Base-by-base conservation (phyloP, 2,329 filamentous ascomycete species). In the Aspergillus hortae region DNA sequence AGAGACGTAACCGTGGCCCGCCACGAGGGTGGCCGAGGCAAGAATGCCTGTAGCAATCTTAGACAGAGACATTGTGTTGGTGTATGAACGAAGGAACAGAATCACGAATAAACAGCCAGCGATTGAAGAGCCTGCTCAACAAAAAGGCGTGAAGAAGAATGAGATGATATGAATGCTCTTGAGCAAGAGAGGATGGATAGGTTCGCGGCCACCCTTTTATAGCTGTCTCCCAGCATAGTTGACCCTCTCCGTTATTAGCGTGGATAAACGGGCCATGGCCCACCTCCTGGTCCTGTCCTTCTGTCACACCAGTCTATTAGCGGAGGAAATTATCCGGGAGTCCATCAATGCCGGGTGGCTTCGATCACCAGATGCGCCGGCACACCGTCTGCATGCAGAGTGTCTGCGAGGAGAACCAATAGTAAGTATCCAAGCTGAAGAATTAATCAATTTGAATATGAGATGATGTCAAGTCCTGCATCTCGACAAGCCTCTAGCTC, bases 1-100 rank as follows among this genome's bases (percentile, higher is more conserved):
- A 14, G 54, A 60, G 27, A 73, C 66, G 27, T 62, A 68, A 42
- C 67, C 71, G 55, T 73, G 70, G 38, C 66, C 70, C 46, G 65
- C 60, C 43, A 68, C 68, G 45, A 65, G 56, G 27, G 66, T 59
- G 40, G 64, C 56, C 5, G 65, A 64, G 48, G 60, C 64, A 25
- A 72, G 58, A 35, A 67, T 17, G 9, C 57, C 47, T 23, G 57
- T 40, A 47, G 60, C 55, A 30, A 65, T 52, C 54, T 64, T 66
- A 36, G 61, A 63, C 45, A 65, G 44, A 35, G 58, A 17, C 66
- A 68, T 68, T 36, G 27, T 60, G 33, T 4, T 15, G 32, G 42
- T 14, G 42, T 14, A 36, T 44, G 7, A 35, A 38, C 44, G n/a
- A 49, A 36, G 44, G 15, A 44, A 30, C 42, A 48, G 51, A 49